phyloP scores from a whole-genome alignment of 2,329 filamentous ascomycete genomes.

The Colletotrichum sp. region DNA sequence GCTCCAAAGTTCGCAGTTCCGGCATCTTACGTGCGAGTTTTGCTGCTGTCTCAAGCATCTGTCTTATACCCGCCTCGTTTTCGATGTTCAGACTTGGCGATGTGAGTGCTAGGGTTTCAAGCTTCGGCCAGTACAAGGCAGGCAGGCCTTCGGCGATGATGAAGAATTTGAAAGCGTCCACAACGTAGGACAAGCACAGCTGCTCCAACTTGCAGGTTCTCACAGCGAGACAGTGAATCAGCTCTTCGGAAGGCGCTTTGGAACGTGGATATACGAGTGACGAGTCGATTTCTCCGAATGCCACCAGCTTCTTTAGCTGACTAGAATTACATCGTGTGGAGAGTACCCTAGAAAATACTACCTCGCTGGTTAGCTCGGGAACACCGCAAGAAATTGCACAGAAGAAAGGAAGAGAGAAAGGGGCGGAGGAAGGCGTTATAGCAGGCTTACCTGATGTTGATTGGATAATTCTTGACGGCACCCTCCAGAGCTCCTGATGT shows the following conservation, averaged over 20 bases:
- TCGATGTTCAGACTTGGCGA: not conserved
- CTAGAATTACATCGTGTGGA: not conserved
- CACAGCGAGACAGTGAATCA: not conserved
- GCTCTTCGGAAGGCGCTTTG: not conserved
- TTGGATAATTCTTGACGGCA: not conserved
- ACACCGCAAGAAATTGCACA: not conserved
- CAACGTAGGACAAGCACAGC: not conserved
- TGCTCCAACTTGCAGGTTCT: not conserved
- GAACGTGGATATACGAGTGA: too few relatives aligned
- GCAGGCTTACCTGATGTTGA: not conserved
- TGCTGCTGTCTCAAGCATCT: not conserved
- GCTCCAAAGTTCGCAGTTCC: not conserved
- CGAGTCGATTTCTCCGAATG: not conserved
- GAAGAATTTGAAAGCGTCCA: not conserved
- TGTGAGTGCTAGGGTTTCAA: not conserved
- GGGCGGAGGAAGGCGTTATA: not conserved
- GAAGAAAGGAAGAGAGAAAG: not conserved
- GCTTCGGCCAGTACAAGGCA: not conserved
- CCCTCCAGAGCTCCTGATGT: not conserved
- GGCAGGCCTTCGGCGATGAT: not conserved
- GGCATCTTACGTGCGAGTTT: not conserved
- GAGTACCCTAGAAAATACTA: not conserved
- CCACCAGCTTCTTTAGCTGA: not conserved
- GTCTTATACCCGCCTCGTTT: not conserved
- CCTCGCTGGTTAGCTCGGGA: not conserved